Base-by-base conservation (phyloP, 305 asterid genomes). In the Fraxinus velutina region DNA sequence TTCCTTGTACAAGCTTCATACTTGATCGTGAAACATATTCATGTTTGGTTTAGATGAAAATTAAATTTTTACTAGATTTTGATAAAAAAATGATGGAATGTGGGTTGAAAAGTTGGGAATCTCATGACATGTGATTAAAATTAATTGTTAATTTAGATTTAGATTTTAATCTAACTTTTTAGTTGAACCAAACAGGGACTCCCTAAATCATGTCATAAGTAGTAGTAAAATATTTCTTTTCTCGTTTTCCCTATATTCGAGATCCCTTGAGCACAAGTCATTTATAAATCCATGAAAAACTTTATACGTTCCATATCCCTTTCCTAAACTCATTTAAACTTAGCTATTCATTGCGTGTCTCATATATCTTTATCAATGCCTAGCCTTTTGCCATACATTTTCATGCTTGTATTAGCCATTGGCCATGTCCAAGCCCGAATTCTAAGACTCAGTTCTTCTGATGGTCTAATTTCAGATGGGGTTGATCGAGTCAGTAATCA, bases 381-480 rank as follows among this genome's bases (percentile, higher is more conserved):
- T 21, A 68, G 82, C 81, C 75, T 79, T 32, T 4, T 81, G 74
- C 73, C 76, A 36, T 77, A 13, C 73, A 15, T 84, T 37, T 50
- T 62, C 52, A 55, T 36, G 42, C 33, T 82, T 29, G 34, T 70
- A 32, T 37, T 77, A 72, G 76, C 71, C 76, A 22, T 39, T 30
- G 47, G 52, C 55, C 8, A n/a, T 22, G 86, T 80, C 21, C 77
- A 70, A 50, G 76, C 84, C 68, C 84, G 90, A 5, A 12, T 84
- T 60, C 47, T 88, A 86, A 75, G 74, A 55, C 81, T 84, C 27
- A 13, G 77, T 27, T 64, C 80, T 60, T 80, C 55, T 5, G 76
- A 84, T 39, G 37, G 6, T 72, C 62, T 77, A 42, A 87, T 79
- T 80, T 84, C 87, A 64, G 86, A 86, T 60, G 89, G 89, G 44